Percentiles rank a stretch among this genome's conserved stretches.
Evolutionary conservation across 768 basidiomycete species (phyloP).

Genomic region (Podaxis rugospora): DNA sequence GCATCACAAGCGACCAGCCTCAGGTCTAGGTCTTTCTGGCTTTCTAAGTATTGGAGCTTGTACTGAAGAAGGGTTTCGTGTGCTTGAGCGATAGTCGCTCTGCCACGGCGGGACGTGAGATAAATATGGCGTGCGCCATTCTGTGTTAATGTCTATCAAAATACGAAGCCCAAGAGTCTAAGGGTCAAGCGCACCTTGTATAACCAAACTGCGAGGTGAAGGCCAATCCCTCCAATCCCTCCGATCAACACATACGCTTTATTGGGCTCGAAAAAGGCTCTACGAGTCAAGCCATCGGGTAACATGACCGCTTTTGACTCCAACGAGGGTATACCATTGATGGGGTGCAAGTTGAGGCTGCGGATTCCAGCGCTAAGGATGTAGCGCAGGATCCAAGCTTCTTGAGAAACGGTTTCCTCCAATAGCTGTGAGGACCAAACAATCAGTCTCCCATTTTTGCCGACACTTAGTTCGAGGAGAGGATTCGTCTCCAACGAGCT

Average conservation of each 20-base stretch:
- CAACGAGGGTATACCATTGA: neutral
- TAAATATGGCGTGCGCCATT: conserved; percentile 31
- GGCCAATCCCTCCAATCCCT: conserved; percentile 34
- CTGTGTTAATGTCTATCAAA: conserved; percentile 14
- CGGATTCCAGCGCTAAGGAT: neutral
- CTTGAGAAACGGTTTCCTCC: neutral
- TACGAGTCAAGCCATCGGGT: neutral
- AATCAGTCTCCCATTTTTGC: conserved; percentile 9
- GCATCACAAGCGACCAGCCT: conserved; percentile 28
- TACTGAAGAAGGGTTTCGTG: conserved; percentile 21
- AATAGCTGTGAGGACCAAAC: conserved; percentile 7
- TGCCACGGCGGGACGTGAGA: conserved; percentile 32
- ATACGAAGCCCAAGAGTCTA: neutral
- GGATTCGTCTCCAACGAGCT: neutral
- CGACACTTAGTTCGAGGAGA: conserved; percentile 4
- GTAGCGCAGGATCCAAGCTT: conserved; percentile 2
- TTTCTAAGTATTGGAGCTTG: conserved; percentile 26
- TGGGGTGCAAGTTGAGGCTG: neutral
- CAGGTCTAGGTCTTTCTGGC: conserved; percentile 23
- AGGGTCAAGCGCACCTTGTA: conserved; percentile 27
- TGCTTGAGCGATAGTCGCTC: conserved; percentile 18
- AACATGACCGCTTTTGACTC: neutral
- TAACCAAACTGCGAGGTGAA: conserved; percentile 35
- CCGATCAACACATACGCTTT: conserved; percentile 34
- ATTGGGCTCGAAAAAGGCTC: conserved; percentile 19